These are phyloP conservation scores for Cercospora zeae-maydis DNA, from an alignment of 2,329 filamentous ascomycete genomes.

Conservation along the genomic window DNA sequence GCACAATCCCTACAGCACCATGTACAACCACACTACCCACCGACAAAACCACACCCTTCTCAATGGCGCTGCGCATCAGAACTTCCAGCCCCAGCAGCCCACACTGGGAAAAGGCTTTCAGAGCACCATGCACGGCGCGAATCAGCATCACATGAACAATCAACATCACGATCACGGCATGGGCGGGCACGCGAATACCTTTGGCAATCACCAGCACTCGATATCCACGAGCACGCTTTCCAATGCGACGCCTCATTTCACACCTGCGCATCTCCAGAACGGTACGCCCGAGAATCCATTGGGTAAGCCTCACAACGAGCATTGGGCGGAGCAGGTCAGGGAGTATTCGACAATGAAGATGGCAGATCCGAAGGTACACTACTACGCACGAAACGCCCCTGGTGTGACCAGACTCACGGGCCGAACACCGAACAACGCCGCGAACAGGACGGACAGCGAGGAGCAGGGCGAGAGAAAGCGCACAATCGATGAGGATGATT, in stretches of 20 bases:
- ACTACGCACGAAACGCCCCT: constrained; percentile 68
- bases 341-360: constrained; percentile 32
- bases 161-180: constrained; percentile 49
- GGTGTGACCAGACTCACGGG: constrained; percentile 30
- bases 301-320: constrained; percentile 59
- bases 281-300: constrained; percentile 52
- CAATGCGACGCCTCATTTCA: constrained; percentile 62
- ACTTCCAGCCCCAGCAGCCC: constrained; percentile 48
- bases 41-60: constrained; percentile 72
- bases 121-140: constrained; percentile 52
- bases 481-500: constrained; percentile 56
- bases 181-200: constrained; percentile 54
- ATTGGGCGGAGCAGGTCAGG: constrained; percentile 86
- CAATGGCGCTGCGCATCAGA: constrained; percentile 63
- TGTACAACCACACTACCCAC: constrained; percentile 66
- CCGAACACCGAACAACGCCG: constrained; percentile 34
- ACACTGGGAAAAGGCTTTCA: constrained; percentile 69
- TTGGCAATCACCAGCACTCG: constrained; percentile 60
- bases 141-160: constrained; percentile 39
- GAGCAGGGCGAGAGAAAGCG: constrained; percentile 57
- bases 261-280: constrained; percentile 57
- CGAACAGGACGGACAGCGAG: constrained; percentile 50
- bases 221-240: constrained; percentile 60
- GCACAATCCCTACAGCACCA: constrained; percentile 64
- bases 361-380: constrained; percentile 49